Evolutionary conservation across 495 filamentous ascomycete genomes (phyloP).

Genomic region (Penicillium pulvis): DNA sequence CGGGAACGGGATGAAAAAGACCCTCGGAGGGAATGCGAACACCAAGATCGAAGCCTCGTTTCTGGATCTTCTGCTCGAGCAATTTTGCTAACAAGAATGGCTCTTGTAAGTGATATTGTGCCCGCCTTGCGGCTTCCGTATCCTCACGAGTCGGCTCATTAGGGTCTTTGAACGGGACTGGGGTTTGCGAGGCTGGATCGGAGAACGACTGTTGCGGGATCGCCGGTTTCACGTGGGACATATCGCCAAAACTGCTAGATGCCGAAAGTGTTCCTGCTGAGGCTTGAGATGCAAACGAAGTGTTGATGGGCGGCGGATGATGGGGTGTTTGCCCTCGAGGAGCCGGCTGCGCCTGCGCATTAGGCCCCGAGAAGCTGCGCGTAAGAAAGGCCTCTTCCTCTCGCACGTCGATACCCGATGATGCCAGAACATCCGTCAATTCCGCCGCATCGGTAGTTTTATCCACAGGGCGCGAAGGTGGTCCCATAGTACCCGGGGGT

Average conservation of each 20-base stretch:
- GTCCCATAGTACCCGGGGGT: constrained; percentile 69
- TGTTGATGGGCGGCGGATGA: constrained; percentile 43
- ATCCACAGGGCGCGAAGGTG: constrained; percentile 72
- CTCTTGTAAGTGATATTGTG: constrained; percentile 58
- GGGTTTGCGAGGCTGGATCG: constrained; percentile 34
- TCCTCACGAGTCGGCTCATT: constrained; percentile 48
- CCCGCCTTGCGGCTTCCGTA: constrained; percentile 43
- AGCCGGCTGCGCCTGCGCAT: constrained; percentile 43
- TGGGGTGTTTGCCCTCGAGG: constrained; percentile 45
- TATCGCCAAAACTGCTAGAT: constrained; percentile 41
- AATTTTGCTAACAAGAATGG: constrained; percentile 59
- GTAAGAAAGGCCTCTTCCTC: constrained; percentile 78
- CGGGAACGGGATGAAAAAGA: constrained; percentile 56
- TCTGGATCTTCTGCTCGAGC: constrained; percentile 48
- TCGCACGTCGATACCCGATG: constrained; percentile 78
- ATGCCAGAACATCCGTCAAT: constrained; percentile 73
- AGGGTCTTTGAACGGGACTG: constrained; percentile 39
- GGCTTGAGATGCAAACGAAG: constrained; percentile 46
- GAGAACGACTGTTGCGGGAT: constrained; percentile 38
- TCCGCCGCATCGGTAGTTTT: constrained; percentile 70
- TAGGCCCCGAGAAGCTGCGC: constrained; percentile 56
- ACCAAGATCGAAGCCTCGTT: constrained; percentile 53
- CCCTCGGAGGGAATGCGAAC: constrained; percentile 65
- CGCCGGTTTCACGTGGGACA: constrained; percentile 35
- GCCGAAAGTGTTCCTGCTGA: constrained; percentile 41